phyloP scores from a whole-genome alignment of 169 alveolate species.

The Cryptosporidium sp. region DNA sequence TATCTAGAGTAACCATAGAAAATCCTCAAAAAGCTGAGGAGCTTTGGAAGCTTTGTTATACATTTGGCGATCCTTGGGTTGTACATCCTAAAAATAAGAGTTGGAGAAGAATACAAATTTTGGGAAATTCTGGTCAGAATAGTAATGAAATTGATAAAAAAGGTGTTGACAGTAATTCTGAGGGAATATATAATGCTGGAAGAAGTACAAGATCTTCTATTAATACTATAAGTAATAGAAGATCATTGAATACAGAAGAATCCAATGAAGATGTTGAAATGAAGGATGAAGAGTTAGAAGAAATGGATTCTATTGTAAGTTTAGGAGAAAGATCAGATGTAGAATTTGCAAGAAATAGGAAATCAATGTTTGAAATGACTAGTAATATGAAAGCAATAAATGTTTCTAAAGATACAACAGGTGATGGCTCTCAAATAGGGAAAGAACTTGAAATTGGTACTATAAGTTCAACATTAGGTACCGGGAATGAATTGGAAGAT shows the following conservation, averaged over 20 bases:
- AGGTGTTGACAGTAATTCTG: not conserved
- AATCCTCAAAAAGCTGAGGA: constrained; percentile 67
- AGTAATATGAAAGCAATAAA: not conserved
- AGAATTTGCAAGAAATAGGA: not conserved
- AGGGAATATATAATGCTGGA: not conserved
- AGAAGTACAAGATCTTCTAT: not conserved
- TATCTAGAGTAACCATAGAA: constrained; percentile 33
- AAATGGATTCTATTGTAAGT: not conserved
- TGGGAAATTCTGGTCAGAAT: not conserved
- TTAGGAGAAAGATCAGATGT: not conserved
- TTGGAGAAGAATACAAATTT: not conserved
- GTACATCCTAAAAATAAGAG: constrained; percentile 54
- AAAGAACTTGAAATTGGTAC: not conserved
- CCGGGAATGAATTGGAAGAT: not conserved
- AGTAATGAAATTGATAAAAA: not conserved
- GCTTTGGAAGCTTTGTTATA: constrained; percentile 58
- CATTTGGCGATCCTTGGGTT: constrained; percentile 74
- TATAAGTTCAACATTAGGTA: not conserved
- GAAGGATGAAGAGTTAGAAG: not conserved
- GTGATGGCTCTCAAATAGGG: not conserved
- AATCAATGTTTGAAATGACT: not conserved
- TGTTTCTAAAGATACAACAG: not conserved
- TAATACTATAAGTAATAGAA: not conserved
- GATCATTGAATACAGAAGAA: not conserved
- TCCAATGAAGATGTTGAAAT: not conserved